A percentile compares a stretch with the other conserved stretches of the same genome.
Conservation (phyloP, 805 yeast genomes). For the Suhomyces prunicola region DNA sequence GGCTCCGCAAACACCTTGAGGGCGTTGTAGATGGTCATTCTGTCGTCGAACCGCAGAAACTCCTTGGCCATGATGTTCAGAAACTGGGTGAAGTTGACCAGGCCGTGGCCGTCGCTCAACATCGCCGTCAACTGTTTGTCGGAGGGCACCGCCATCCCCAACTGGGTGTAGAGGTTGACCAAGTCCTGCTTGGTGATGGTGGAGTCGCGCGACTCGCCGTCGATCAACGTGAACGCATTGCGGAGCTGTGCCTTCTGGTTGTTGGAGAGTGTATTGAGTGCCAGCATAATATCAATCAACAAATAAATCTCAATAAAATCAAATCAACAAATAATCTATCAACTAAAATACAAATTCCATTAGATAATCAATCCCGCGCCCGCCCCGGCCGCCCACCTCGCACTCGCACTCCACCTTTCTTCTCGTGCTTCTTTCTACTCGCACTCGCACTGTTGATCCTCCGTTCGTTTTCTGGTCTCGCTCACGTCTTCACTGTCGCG, state of each 20-base stretch:
- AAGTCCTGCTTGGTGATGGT: slow-evolving; percentile 55
- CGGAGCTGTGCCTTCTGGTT: slow-evolving; percentile 64
- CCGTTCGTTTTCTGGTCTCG: no score
- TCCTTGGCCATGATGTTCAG: slow-evolving; percentile 59
- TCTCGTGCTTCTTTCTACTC: no score
- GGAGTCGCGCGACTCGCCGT: slow-evolving; percentile 75
- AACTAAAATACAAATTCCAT: no score
- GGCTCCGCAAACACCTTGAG: slow-evolving; percentile 50
- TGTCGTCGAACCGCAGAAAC: slow-evolving; percentile 48
- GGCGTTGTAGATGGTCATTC: slow-evolving; percentile 54
- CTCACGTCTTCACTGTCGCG: no score
- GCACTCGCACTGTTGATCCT: no score
- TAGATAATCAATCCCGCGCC: no score
- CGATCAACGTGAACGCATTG: slow-evolving; percentile 76
- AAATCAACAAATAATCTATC: no score
- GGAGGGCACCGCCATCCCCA: slow-evolving; percentile 47
- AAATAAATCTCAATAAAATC: no score
- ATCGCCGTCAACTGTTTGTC: slow-evolving; percentile 46
- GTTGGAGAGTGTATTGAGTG: slow-evolving; percentile 47
- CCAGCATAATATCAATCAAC: slow-evolving; percentile 16
- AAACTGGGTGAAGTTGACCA: slow-evolving; percentile 62
- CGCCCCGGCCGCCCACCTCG: no score
- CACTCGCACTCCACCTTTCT: no score
- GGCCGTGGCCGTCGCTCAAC: slow-evolving; percentile 36
- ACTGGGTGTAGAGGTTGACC: slow-evolving; percentile 46